Percentiles rank a stretch among this genome's conserved stretches.
These are phyloP conservation scores for Boletus tomentosulus DNA, from an alignment of 768 basidiomycete species.

Conservation along the genomic window DNA sequence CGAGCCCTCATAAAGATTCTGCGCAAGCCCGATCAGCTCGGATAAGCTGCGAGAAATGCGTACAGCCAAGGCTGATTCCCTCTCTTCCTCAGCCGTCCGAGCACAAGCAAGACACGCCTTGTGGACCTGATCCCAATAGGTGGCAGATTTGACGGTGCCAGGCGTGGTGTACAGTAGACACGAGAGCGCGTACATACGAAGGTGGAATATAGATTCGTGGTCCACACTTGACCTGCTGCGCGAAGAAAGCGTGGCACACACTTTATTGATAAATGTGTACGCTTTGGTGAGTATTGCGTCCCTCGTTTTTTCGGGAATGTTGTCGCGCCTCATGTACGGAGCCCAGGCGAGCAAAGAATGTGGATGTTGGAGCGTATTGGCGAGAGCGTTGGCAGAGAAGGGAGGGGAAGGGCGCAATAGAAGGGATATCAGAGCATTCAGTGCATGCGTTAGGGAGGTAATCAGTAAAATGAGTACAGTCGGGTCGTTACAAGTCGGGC, in stretches of 20 bases:
- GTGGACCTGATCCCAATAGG: slow-evolving; percentile 69
- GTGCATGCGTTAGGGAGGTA: slow-evolving; percentile 54
- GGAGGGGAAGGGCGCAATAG: slow-evolving; percentile 16
- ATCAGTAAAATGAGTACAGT: slow-evolving; percentile 50
- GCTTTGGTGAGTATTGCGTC: slow-evolving; percentile 57
- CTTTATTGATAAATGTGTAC: slow-evolving; percentile 49
- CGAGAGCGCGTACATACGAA: slow-evolving; percentile 44
- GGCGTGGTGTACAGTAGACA: slow-evolving; percentile 45
- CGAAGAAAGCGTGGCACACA: slow-evolving; percentile 31
- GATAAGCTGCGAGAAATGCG: slow-evolving; percentile 43
- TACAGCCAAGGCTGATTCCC: slow-evolving; percentile 24
- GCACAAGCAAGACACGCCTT: slow-evolving; percentile 41
- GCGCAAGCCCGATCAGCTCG: slow-evolving; percentile 40
- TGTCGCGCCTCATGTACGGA: slow-evolving; percentile 31
- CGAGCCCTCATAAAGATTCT: slow-evolving; percentile 30
- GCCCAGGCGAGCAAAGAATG: slow-evolving; percentile 53
- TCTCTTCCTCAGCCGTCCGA: slow-evolving; percentile 22
- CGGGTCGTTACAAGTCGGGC: slow-evolving; percentile 31
- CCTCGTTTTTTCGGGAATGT: slow-evolving; percentile 48
- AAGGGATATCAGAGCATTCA: slow-evolving; percentile 39
- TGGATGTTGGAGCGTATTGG: slow-evolving; percentile 25
- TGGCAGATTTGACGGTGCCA: slow-evolving; percentile 44
- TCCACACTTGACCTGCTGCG: slow-evolving; percentile 9
- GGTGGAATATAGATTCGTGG: slow-evolving; percentile 29
- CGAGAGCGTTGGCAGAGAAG: slow-evolving; percentile 23